A percentile compares a stretch with the other conserved stretches of the same genome.
phyloP scores from a whole-genome alignment of 495 filamentous ascomycete species.

The Penicillium chermesinum region DNA sequence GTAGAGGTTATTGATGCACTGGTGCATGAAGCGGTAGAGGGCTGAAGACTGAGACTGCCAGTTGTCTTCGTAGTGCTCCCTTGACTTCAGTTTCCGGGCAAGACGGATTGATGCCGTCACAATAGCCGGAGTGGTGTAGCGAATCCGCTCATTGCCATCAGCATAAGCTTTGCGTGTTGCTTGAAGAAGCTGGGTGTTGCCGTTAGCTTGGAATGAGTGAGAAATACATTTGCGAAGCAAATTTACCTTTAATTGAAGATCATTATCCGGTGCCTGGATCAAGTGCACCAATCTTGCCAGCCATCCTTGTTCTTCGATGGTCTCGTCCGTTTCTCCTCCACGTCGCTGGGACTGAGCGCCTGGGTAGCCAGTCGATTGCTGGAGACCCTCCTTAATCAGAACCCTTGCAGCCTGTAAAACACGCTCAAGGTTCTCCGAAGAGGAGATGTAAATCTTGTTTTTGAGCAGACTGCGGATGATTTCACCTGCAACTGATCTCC shows the following conservation, averaged over 20 bases:
- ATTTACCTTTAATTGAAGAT: conserved; percentile 78
- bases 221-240: not conserved
- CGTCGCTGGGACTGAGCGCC: conserved; percentile 62
- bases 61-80: conserved; percentile 93
- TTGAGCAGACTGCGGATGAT: conserved; percentile 72
- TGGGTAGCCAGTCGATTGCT: conserved; percentile 77
- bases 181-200: conserved; percentile 64
- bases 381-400: conserved; percentile 85
- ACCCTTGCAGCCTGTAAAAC: conserved; percentile 84
- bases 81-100: conserved; percentile 79
- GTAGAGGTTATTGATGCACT: conserved; percentile 80
- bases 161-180: conserved; percentile 78
- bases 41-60: conserved; percentile 86
- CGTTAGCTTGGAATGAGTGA: conserved; percentile 20
- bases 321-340: conserved; percentile 83
- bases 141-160: conserved; percentile 92
- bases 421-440: conserved; percentile 74
- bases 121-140: conserved; percentile 89
- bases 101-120: conserved; percentile 87
- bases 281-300: conserved; percentile 88
- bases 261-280: conserved; percentile 75
- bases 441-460: conserved; percentile 73
- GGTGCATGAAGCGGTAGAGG: conserved; percentile 93
- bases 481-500: conserved; percentile 83
- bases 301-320: conserved; percentile 95